Percentiles rank a stretch among this genome's conserved stretches.
These are phyloP conservation scores for Podospora appendiculata DNA, from an alignment of 495 filamentous ascomycete genomes.

Conservation along the genomic window DNA sequence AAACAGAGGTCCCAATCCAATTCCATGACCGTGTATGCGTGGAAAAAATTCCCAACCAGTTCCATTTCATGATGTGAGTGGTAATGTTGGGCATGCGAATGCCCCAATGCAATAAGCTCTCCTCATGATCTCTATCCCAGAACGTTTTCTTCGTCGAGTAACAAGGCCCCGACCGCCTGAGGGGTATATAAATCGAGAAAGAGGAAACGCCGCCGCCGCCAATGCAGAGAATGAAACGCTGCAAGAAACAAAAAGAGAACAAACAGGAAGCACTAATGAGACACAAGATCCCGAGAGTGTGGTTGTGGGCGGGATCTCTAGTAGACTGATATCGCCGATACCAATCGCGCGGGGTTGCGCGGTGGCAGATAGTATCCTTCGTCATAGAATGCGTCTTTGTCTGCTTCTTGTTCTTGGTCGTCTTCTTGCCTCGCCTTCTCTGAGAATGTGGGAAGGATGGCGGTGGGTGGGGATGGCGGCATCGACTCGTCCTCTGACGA, in stretches of 20 bases:
- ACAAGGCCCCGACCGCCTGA: background rate
- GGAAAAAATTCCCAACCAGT: too few species aligned
- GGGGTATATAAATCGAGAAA: background rate
- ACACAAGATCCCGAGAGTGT: too few species aligned
- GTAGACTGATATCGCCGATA: conserved; percentile 44
- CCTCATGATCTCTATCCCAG: too few species aligned
- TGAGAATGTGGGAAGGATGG: conserved; percentile 58
- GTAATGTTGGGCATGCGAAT: too few species aligned
- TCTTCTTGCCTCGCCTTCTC: conserved; percentile 40
- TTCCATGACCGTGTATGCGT: too few species aligned
- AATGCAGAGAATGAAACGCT: conserved; percentile 1
- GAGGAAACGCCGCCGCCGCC: conserved; percentile 9
- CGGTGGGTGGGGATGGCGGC: conserved; percentile 75
- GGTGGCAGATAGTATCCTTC: conserved; percentile 54
- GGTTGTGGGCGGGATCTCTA: conserved; percentile 9
- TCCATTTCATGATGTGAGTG: too few species aligned
- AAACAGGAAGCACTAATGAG: background rate
- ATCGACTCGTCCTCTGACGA: conserved; percentile 62
- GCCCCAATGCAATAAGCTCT: too few species aligned
- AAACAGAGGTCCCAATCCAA: too few species aligned
- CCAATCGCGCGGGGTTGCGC: conserved; percentile 33
- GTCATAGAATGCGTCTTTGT: conserved; percentile 49
- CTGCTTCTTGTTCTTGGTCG: conserved; percentile 13
- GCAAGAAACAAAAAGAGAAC: background rate
- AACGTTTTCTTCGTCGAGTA: background rate